Evolutionary conservation across 78 protist genomes (phyloP).

Genomic region (Guillardia theta): DNA sequence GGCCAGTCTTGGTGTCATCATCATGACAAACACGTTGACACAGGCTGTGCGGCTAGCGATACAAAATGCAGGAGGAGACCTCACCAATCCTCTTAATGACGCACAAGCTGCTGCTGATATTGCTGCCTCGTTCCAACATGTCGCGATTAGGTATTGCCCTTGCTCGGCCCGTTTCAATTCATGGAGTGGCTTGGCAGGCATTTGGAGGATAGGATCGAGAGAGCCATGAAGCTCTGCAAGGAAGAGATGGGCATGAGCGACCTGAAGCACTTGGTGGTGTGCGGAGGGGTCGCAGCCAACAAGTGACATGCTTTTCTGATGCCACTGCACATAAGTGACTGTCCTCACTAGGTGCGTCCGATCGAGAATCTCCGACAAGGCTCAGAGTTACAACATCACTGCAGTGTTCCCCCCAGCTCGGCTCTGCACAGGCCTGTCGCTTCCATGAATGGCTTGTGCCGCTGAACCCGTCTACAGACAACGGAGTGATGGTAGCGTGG

Average conservation of each 20-base stretch:
- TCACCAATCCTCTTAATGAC: not conserved
- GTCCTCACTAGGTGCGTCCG: not conserved
- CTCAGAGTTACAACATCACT: not conserved
- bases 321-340: too few species aligned
- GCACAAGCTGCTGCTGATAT: constrained; percentile 39
- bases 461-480: constrained; percentile 41
- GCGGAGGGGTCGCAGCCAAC: constrained; percentile 52
- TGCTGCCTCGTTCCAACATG: constrained; percentile 59
- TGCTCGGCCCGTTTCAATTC: too few species aligned
- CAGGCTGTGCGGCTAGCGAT: constrained; percentile 21
- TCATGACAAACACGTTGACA: not conserved
- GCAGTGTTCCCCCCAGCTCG: not conserved
- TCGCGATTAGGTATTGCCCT: too few species aligned
- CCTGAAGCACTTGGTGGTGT: constrained; percentile 13
- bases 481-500: constrained; percentile 57
- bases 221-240: not conserved
- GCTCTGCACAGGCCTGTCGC: constrained; percentile 2
- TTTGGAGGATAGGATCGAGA: constrained; percentile 13
- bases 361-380: not conserved
- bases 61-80: not conserved
- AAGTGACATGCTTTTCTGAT: too few species aligned
- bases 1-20: not conserved
- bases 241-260: not conserved
- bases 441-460: not conserved
- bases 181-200: too few species aligned